Percentiles rank a stretch among this genome's conserved stretches.
phyloP scores from a whole-genome alignment of 257 asterid genomes.

The Lycium ferocissimum region DNA sequence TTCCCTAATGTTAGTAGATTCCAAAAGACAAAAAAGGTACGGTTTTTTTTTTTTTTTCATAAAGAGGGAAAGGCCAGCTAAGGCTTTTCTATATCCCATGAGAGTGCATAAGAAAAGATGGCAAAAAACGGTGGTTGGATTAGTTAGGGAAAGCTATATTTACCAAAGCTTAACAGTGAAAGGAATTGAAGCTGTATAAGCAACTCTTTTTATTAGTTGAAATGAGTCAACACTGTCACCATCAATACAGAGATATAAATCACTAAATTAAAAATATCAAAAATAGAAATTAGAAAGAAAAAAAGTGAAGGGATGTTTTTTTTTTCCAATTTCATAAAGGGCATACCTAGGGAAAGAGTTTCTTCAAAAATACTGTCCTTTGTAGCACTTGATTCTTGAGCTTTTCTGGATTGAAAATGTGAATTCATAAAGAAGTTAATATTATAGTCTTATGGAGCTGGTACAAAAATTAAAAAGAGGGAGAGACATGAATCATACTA shows the following conservation, averaged over 20 bases:
- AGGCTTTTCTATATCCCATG: conserved; percentile 8
- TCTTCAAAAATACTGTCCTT: neutral
- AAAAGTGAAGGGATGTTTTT: neutral
- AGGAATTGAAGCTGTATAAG: too few species aligned
- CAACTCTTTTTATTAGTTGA: neutral
- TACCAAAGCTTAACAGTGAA: conserved; percentile 22
- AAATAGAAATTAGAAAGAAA: neutral
- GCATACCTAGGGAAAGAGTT: neutral
- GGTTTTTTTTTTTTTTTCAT: neutral
- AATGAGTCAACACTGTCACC: conserved; percentile 18
- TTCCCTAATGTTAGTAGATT: neutral
- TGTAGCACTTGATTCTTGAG: neutral
- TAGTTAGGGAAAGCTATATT: neutral
- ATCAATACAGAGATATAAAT: neutral
- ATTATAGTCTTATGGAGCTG: neutral
- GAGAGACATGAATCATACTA: neutral
- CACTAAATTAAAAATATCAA: conserved; percentile 6
- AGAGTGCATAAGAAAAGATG: neutral
- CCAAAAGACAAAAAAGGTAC: conserved; percentile 16
- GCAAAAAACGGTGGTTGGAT: conserved; percentile 3
- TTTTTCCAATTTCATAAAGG: neutral
- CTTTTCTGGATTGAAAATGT: neutral
- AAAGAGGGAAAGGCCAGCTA: conserved; percentile 19
- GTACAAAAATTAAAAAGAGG: neutral
- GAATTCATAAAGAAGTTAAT: neutral